Percentiles rank a stretch among this genome's conserved stretches.
Conservation (phyloP, 495 filamentous ascomycete genomes). For the Chaetomidium leptoderma region DNA sequence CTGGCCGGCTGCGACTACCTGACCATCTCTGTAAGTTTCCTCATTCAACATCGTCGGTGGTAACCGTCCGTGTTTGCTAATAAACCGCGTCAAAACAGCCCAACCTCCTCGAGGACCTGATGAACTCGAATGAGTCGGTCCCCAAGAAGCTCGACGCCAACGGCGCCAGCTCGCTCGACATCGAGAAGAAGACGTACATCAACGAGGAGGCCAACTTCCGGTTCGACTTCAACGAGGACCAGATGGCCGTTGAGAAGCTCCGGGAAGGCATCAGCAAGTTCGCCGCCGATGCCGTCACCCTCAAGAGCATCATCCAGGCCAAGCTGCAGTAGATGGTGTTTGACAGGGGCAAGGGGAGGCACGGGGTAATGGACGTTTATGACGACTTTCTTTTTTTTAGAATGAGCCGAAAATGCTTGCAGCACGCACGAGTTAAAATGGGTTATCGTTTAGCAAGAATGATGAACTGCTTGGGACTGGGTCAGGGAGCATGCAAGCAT, state of each 20-base stretch:
- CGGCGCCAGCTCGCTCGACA: conserved; percentile 60
- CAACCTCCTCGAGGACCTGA: conserved; percentile 87
- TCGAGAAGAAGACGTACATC: conserved; percentile 88
- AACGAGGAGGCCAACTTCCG: conserved; percentile 86
- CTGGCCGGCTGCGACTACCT: conserved; percentile 97
- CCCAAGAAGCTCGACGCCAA: conserved; percentile 87
- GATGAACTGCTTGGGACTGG: conserved; percentile 1
- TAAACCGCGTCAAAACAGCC: conserved; percentile 52
- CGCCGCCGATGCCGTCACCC: conserved; percentile 87
- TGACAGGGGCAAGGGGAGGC: background rate
- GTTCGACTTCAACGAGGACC: conserved; percentile 99
- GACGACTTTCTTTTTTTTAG: background rate
- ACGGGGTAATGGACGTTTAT: conserved; percentile 2
- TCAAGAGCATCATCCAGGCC: conserved; percentile 84
- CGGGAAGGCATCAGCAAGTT: conserved; percentile 99
- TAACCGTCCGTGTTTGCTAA: conserved; percentile 22
- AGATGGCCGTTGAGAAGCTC: conserved; percentile 98
- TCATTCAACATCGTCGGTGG: background rate
- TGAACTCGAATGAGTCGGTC: conserved; percentile 70
- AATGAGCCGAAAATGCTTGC: background rate
- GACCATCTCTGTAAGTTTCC: conserved; percentile 78
- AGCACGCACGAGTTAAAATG: background rate
- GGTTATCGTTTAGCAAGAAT: conserved; percentile 14
- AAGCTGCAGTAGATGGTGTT: conserved; percentile 58
- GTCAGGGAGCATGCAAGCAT: conserved; percentile 4